These are phyloP conservation scores for Neofusicoccum sp. DNA, from an alignment of 2,329 filamentous ascomycete genomes.

Conservation along the genomic window DNA sequence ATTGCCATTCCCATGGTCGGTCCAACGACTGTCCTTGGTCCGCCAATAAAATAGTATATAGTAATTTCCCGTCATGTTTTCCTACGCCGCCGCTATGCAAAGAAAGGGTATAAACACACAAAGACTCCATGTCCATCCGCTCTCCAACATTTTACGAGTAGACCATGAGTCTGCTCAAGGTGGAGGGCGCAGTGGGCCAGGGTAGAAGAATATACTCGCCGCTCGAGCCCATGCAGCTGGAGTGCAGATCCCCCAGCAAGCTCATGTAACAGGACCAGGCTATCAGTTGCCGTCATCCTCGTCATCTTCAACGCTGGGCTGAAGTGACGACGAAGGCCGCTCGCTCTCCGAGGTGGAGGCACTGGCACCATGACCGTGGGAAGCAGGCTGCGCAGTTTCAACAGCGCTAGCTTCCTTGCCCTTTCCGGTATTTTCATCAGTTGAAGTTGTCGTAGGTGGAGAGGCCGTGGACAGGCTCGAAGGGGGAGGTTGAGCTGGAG, in stretches of 20 bases:
- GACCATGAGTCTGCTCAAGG: neutral
- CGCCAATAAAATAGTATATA: neutral
- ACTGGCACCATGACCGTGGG: neutral
- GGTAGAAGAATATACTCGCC: neutral
- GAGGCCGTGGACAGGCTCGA: neutral
- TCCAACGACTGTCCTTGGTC: no score
- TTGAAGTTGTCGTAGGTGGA: neutral
- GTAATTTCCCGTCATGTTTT: neutral
- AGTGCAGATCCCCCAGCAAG: no score
- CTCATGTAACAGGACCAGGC: neutral
- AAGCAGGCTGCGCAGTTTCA: neutral
- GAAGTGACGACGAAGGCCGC: neutral
- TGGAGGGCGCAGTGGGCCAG: neutral
- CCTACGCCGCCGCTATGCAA: conserved; percentile 18
- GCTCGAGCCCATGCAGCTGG: neutral
- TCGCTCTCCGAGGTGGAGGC: neutral
- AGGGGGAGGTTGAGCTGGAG: neutral
- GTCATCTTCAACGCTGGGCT: conserved; percentile 10
- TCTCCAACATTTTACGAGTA: no score
- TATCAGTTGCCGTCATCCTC: conserved; percentile 2
- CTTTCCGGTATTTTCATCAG: neutral
- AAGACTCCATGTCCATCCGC: neutral
- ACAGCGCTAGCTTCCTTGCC: neutral
- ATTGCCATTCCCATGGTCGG: no score
- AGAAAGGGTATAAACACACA: conserved; percentile 16